These are phyloP conservation scores for Coemansia aciculifera DNA, from an alignment of 192 early-diverging fungal genomes.

Conservation along the genomic window DNA sequence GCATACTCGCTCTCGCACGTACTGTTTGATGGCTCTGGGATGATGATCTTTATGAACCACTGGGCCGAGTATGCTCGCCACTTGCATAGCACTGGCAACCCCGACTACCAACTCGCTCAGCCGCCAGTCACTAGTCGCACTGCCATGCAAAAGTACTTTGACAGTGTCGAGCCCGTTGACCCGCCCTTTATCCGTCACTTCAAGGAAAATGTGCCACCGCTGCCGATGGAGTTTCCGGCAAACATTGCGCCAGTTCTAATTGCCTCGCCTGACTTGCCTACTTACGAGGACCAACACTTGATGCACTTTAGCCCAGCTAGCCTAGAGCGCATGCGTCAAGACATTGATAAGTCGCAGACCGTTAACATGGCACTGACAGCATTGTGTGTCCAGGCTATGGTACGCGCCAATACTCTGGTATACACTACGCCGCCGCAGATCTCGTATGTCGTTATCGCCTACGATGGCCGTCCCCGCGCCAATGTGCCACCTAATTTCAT, in stretches of 20 bases:
- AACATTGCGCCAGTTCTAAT: conserved; percentile 40
- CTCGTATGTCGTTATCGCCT: conserved; percentile 40
- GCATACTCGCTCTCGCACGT: conserved; percentile 36
- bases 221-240: conserved; percentile 5
- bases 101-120: conserved; percentile 5
- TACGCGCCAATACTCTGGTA: conserved; percentile 23
- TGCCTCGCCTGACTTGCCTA: conserved; percentile 24
- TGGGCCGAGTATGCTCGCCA: conserved; percentile 47
- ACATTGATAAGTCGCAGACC: conserved; percentile 28
- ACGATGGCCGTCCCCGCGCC: conserved; percentile 33
- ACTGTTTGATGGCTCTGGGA: conserved; percentile 36
- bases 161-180: conserved; percentile 16
- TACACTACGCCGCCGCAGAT: conserved; percentile 17
- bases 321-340: conserved; percentile 39
- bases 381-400: conserved; percentile 22
- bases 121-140: conserved; percentile 30
- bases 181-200: conserved; percentile 40
- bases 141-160: conserved; percentile 30
- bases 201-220: conserved; percentile 12
- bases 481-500: conserved; percentile 26
- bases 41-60: conserved; percentile 26
- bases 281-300: conserved; percentile 38
- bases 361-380: conserved; percentile 24
- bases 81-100: conserved; percentile 8
- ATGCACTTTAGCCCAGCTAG: conserved; percentile 29